Base-by-base conservation (phyloP, 2,329 filamentous ascomycete species). In the Colletotrichum eremochloae region DNA sequence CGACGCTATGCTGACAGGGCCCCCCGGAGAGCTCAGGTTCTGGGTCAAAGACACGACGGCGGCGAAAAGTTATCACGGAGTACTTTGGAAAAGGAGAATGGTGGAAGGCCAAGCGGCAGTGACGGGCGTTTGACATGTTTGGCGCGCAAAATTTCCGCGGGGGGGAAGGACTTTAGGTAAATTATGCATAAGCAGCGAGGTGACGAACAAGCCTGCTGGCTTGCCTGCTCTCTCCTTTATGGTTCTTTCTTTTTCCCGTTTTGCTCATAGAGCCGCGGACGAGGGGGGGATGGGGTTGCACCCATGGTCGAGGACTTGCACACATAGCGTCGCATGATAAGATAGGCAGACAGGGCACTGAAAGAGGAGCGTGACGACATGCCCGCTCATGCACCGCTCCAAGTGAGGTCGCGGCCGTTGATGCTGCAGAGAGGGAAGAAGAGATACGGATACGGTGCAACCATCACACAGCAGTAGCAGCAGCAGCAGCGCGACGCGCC, bases 341-440 rank as follows among this genome's bases (percentile, higher is more conserved):
- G 44, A n/a, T n/a, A 1, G 44, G 18, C 18, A n/a, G 18, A 57
- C 24, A 65, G 77, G 73, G 56, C 76, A 75, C 3, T 1, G 4
- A 58, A 53, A 24, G 44, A 57, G n/a, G 40, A 24, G 24, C 6
- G 24, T 36, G 65, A 46, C 38, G 46, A 24, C 20, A 48, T 48
- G 46, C 57, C 46, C 44, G 38, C 24, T 12, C 4, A 40, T n/a
- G 61, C 29, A 40, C 20, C 31, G 5, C 33, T 50, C 31, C 20
- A 18, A 38, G n/a, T n/a, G 46, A 63, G 5, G 11, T 2, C 11
- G 48, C n/a, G 33, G 46, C 46, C n/a, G 46, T 40, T 40, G 46
- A 15, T 31, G 31, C 46, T 31, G 61, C n/a, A 53, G 56, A 42
- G 24, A 44, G 24, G n/a, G 52, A 15, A 20, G 8, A 3, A 18